phyloP scores from a whole-genome alignment of 1,139 yeast species.

The Scheffersomyces illinoinensis region DNA sequence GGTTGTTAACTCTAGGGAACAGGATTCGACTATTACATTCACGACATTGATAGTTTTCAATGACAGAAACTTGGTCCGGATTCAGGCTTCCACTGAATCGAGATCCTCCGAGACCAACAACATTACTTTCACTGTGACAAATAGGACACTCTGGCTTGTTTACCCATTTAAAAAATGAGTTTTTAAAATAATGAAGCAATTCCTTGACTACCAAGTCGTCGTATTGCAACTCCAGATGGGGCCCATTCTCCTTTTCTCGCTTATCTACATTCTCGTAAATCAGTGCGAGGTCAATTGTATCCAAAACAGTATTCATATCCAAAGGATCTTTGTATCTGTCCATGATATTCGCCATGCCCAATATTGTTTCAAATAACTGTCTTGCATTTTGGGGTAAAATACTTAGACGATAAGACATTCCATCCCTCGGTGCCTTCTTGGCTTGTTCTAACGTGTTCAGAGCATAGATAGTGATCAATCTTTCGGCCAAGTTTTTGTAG shows the following conservation, averaged over 20 bases:
- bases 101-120: conserved; percentile 31
- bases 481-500: conserved; percentile 8
- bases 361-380: conserved; percentile 5
- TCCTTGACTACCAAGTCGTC: conserved; percentile 74
- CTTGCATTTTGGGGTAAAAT: neutral
- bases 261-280: conserved; percentile 40
- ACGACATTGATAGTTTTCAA: conserved; percentile 66
- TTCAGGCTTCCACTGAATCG: conserved; percentile 15
- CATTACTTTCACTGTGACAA: conserved; percentile 48
- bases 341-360: conserved; percentile 4
- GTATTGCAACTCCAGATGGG: conserved; percentile 29
- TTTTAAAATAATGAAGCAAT: conserved; percentile 72
- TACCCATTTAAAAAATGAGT: conserved; percentile 82
- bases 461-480: conserved; percentile 8
- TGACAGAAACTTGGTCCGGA: conserved; percentile 30
- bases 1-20: conserved; percentile 78
- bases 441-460: conserved; percentile 1
- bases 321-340: conserved; percentile 8
- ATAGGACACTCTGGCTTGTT: conserved; percentile 62
- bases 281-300: conserved; percentile 36
- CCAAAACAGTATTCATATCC: conserved; percentile 20
- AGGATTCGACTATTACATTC: conserved; percentile 48
- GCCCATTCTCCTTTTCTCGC: conserved; percentile 17
- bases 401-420: neutral
- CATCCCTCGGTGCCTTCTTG: neutral